Percentiles rank a stretch among this genome's conserved stretches.
Conservation (phyloP, 768 basidiomycete species). For the Pleurotus sapidus region DNA sequence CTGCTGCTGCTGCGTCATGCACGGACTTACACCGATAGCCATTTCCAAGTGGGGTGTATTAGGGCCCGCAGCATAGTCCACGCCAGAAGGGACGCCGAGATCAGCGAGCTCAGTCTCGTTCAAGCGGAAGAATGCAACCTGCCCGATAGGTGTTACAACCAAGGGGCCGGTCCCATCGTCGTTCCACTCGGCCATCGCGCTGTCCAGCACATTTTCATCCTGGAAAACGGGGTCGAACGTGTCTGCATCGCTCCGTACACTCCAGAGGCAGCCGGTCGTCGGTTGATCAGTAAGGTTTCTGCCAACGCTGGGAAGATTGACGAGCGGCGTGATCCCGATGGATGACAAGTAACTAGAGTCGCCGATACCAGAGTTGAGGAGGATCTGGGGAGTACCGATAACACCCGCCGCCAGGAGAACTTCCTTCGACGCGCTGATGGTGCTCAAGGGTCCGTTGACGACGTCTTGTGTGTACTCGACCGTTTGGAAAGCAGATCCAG, state of each 20-base stretch:
- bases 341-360: constrained; percentile 13
- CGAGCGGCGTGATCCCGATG: constrained; percentile 19
- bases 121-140: constrained; percentile 25
- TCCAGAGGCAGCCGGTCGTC: constrained; percentile 17
- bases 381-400: constrained; percentile 30
- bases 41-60: constrained; percentile 32
- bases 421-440: constrained; percentile 20
- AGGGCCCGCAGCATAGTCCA: constrained; percentile 30
- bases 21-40: constrained; percentile 23
- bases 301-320: constrained; percentile 27
- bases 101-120: constrained; percentile 16
- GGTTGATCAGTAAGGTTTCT: constrained; percentile 30
- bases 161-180: constrained; percentile 16
- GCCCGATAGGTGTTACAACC: constrained; percentile 15
- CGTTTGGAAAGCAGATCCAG: constrained; percentile 10
- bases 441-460: constrained; percentile 4
- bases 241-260: constrained; percentile 20
- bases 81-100: constrained; percentile 12
- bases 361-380: constrained; percentile 34
- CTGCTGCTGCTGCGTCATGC: too few species aligned
- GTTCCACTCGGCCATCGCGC: not conserved
- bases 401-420: constrained; percentile 32
- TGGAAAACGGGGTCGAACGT: constrained; percentile 21
- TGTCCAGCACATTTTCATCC: constrained; percentile 17
- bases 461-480: constrained; percentile 15